Evolutionary conservation across 495 filamentous ascomycete species (phyloP), one percentile per base, ranked within the genome.

Genomic region (Chaetomium tenue): DNA sequence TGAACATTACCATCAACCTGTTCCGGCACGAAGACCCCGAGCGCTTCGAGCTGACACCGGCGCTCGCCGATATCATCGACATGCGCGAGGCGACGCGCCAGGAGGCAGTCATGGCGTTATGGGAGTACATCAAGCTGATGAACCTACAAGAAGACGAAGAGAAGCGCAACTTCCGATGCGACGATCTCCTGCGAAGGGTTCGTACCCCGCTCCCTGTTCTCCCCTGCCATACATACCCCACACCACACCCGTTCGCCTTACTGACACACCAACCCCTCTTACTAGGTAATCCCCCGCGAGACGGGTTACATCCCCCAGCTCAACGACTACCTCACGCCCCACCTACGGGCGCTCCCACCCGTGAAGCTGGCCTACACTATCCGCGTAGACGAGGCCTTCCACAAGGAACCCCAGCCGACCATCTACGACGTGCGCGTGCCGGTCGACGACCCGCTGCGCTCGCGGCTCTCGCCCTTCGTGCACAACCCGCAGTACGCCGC

Each of bases 111-210:
- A 88, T 93, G 79, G 92, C 89, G 28, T 84, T 99, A 30, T 98
- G 92, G 91, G 91, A 98, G 72, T 99, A 99, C 72, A 89, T 96
- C 66, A 88, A 89, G 64, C 83, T 89, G 23, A 91, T 90, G 82
- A 87, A 87, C 13, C 77, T 99, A 18, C 90, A 93, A 72, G 93
- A 97, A 67, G 91, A 96, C 61, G 93, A 97, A 25, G 94, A 99
- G 72, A 91, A 91, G 80, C 84, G 94, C 61, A 87, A 87, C 53
- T 91, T 99, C 63, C 87, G 89, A 63, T 98, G 95, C 70, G 94
- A 99, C 74, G 87, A 90, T 20, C 83, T 87, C 20, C 71, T 98
- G 62, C 84, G 82, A 78, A 84, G 83, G 66, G 93, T 95, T 81
- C n/a, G 7, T 54, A 7, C 40, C 30, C 42, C 28, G 18, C 11